phyloP scores from a whole-genome alignment of 805 yeast species.

The Lipomyces sp. region DNA sequence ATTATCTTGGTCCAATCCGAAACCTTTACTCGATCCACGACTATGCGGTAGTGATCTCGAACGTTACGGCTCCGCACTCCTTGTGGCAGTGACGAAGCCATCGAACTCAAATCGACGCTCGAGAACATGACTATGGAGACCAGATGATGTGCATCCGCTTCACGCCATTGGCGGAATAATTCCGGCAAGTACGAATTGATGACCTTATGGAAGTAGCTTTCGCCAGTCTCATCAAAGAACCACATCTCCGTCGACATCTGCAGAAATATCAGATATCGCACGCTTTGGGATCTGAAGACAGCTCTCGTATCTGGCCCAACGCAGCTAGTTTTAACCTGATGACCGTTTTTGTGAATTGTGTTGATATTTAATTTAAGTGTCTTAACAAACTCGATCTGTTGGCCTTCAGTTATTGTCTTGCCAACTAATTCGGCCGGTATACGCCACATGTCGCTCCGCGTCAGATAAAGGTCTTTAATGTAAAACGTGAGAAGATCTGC shows the following conservation, averaged over 20 bases:
- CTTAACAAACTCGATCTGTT: constrained; percentile 65
- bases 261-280: constrained; percentile 77
- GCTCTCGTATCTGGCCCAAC: constrained; percentile 61
- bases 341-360: constrained; percentile 51
- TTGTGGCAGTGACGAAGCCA: constrained; percentile 50
- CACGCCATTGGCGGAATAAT: constrained; percentile 85
- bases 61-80: constrained; percentile 75
- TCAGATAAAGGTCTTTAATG: constrained; percentile 76
- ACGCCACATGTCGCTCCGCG: constrained; percentile 94
- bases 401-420: constrained; percentile 68
- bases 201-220: constrained; percentile 87
- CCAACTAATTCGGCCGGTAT: constrained; percentile 65
- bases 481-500: constrained; percentile 83
- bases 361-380: constrained; percentile 66
- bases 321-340: constrained; percentile 26
- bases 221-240: constrained; percentile 97
- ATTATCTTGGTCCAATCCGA: constrained; percentile 89
- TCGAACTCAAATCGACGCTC: constrained; percentile 52
- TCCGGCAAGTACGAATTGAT: constrained; percentile 91
- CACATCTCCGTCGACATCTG: constrained; percentile 97
- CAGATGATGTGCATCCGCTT: constrained; percentile 83
- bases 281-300: constrained; percentile 89
- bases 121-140: constrained; percentile 89
- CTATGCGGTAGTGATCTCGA: constrained; percentile 85
- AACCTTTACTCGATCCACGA: constrained; percentile 90